Evolutionary conservation across 306 rosid species (phyloP).

Genomic region (Citrullus amarus): DNA sequence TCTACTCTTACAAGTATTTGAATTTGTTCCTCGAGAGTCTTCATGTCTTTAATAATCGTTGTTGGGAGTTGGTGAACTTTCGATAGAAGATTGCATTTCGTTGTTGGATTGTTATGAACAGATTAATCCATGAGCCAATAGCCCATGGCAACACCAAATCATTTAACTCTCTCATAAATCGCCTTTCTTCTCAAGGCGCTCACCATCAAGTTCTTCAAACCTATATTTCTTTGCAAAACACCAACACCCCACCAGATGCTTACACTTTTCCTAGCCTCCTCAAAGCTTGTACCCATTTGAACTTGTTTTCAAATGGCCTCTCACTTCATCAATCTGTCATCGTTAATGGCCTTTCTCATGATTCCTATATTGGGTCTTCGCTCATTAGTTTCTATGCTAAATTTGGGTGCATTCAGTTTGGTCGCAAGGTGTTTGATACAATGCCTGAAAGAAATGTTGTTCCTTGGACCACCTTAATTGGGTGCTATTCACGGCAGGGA

Average conservation of each 20-base stretch:
- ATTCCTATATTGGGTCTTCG: conserved; percentile 13
- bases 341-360: conserved; percentile 8
- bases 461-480: conserved; percentile 17
- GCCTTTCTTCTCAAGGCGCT: conserved; percentile 10
- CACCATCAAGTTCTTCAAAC: conserved; percentile 11
- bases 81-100: background rate
- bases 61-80: background rate
- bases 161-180: conserved; percentile 5
- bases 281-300: conserved; percentile 13
- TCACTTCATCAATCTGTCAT: conserved; percentile 9
- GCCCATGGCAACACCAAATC: background rate
- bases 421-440: conserved; percentile 11
- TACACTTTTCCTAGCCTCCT: conserved; percentile 11
- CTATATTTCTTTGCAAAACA: background rate
- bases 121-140: background rate
- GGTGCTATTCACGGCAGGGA: conserved; percentile 1
- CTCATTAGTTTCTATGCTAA: conserved; percentile 9
- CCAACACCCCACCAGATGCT: conserved; percentile 3
- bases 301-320: conserved; percentile 2
- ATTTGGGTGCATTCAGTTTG: conserved; percentile 2
- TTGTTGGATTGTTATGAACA: background rate
- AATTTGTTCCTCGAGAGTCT: too few species aligned
- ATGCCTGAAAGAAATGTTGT: conserved; percentile 17
- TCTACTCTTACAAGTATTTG: too few species aligned
- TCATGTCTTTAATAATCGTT: too few species aligned